A percentile compares a stretch with the other conserved stretches of the same genome.
Conservation (phyloP, 176 grass and related monocot species). For the Avena sativa region DNA sequence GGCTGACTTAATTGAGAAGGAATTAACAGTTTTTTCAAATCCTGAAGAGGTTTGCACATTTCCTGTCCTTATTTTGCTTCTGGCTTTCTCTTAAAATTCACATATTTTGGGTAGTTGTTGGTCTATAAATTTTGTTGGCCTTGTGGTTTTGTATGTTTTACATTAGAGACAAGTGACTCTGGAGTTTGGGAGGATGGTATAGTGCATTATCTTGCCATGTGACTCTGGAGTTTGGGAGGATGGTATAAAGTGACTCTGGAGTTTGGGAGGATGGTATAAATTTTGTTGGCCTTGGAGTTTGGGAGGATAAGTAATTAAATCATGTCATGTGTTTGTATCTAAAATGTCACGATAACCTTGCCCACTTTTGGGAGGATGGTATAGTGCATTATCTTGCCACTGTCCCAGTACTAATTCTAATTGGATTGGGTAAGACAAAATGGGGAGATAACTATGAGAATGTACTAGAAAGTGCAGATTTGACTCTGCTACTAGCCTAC, state of each 20-base stretch:
- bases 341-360: not conserved
- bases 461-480: not conserved
- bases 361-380: not conserved
- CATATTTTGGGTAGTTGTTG: not conserved
- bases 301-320: not conserved
- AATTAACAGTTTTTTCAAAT: conserved; percentile 63
- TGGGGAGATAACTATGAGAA: conserved; percentile 1
- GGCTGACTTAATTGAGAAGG: conserved; percentile 86
- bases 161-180: not conserved
- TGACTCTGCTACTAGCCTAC: not conserved
- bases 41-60: conserved; percentile 72
- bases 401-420: not conserved
- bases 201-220: too few species aligned
- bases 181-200: conserved; percentile 2
- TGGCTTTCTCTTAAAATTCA: not conserved
- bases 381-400: not conserved
- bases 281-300: too few species aligned
- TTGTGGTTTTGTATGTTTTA: not conserved
- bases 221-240: not conserved
- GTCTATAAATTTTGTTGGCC: not conserved
- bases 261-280: too few species aligned
- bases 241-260: conserved; percentile 1
- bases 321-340: not conserved
- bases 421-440: not conserved
- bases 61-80: not conserved